phyloP scores from a whole-genome alignment of 495 filamentous ascomycete species.

The Tuber melanosporum region DNA sequence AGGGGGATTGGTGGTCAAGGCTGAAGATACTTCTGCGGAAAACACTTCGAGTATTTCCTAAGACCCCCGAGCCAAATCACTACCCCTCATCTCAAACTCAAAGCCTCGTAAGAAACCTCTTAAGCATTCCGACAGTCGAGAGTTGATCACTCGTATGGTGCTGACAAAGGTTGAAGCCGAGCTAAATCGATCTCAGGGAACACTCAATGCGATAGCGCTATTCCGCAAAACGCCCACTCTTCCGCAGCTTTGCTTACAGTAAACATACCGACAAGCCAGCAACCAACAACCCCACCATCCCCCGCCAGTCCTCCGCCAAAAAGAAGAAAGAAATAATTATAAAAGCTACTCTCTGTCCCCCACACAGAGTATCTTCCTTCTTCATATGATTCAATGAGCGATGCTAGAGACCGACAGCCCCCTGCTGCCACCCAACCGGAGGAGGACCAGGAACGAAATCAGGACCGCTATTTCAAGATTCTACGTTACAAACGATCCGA shows the following conservation, averaged over 20 bases:
- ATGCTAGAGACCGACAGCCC: constrained; percentile 38
- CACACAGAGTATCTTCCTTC: constrained; percentile 18
- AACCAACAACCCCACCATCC: background rate
- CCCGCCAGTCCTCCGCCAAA: background rate
- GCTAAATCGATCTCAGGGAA: background rate
- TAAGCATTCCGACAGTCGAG: background rate
- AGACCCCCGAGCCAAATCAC: background rate
- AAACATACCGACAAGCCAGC: constrained; percentile 2
- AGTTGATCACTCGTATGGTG: background rate
- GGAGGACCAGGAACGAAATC: constrained; percentile 30
- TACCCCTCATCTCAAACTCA: background rate
- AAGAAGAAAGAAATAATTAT: background rate
- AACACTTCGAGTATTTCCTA: background rate
- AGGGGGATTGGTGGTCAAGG: background rate
- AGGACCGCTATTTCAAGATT: constrained; percentile 30
- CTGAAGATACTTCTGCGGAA: background rate
- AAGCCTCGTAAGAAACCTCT: background rate
- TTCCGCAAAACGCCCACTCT: background rate
- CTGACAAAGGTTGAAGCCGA: background rate
- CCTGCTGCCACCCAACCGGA: constrained; percentile 24
- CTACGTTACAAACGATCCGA: constrained; percentile 44
- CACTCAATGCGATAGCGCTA: background rate
- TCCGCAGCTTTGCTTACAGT: background rate
- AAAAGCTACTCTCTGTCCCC: background rate
- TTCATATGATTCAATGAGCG: constrained; percentile 44